Evolutionary conservation across 2,329 filamentous ascomycete genomes (phyloP), one percentile per base, ranked within the genome.

Genomic region (Phaeosphaeria sp.): DNA sequence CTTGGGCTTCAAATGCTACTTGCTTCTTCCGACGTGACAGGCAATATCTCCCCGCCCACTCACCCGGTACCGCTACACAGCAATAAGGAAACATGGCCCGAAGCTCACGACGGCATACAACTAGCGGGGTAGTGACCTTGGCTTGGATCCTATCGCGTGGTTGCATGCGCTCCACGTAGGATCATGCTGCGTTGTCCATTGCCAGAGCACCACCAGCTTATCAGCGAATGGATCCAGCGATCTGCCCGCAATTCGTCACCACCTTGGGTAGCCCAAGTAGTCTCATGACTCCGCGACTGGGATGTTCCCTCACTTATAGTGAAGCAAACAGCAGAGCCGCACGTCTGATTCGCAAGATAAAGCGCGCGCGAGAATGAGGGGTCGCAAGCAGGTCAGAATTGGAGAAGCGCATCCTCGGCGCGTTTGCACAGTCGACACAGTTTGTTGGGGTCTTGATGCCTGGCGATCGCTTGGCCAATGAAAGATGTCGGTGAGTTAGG

Each of bases 141-240:
- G 56, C 56, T 58, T 61, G 63, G 51, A 62, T 63, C 62, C 65
- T 58, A 52, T 64, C 50, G 64, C 58, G 53, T 63, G 62, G 63
- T 42, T 54, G 58, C 57, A 66, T 72, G 71, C 69, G 72, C 67
- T 65, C 53, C 56, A 52, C 58, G 68, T 64, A 72, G 59, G 62
- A 70, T 68, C 39, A 57, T 65, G 68, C 69, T 61, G 64, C 63
- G 52, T 60, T 61, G 50, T 54, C 56, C 52, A 49, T 58, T 36
- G 48, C n/a, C n/a, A n/a, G n/a, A n/a, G n/a, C n/a, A n/a, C n/a
- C n/a, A 60, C 57, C 54, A 59, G 62, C 73, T 72, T 75, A 76
- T 76, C 73, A 70, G 66, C 62, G 56, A 64, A 60, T 66, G 62
- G 62, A 58, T 55, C 47, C 60, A 63, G 55, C 55, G 59, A 57